Conservation (phyloP, 495 filamentous ascomycete genomes). For the Chaetomium tenue region DNA sequence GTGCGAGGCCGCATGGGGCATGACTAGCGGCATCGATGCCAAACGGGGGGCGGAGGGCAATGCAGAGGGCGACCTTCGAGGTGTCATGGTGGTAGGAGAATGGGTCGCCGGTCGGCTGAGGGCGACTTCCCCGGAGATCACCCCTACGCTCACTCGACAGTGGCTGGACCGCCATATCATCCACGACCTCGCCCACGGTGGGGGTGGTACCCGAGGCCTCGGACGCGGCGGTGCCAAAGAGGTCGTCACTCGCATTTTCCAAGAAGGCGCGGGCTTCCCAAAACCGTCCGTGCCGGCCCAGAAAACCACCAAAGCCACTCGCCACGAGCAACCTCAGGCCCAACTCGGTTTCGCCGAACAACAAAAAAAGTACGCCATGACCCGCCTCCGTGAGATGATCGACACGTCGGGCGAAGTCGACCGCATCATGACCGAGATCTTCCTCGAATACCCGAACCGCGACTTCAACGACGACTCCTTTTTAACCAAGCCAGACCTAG, state of each 20-base stretch:
- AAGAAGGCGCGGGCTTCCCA: conserved; percentile 81
- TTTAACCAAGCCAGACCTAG: conserved; percentile 79
- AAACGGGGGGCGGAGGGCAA: conserved; percentile 59
- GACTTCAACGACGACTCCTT: conserved; percentile 90
- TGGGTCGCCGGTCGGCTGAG: conserved; percentile 85
- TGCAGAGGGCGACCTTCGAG: conserved; percentile 86
- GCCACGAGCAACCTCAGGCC: conserved; percentile 48
- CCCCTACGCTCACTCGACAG: conserved; percentile 61
- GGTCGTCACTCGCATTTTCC: conserved; percentile 80
- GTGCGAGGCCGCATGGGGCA: conserved; percentile 92
- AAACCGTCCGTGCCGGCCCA: conserved; percentile 43
- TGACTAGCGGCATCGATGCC: conserved; percentile 58
- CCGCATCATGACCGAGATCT: conserved; percentile 75
- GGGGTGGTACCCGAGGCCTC: conserved; percentile 71
- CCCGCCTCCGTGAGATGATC: conserved; percentile 80
- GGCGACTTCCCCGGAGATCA: conserved; percentile 43
- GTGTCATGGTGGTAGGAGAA: conserved; percentile 89
- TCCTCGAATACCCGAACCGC: conserved; percentile 76
- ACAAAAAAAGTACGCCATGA: conserved; percentile 72
- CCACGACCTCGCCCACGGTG: conserved; percentile 65
- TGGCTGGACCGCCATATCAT: conserved; percentile 84
- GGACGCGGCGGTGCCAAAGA: conserved; percentile 78
- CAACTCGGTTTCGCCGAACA: conserved; percentile 68
- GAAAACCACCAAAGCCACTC: conserved; percentile 28
- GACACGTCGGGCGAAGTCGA: conserved; percentile 87